Evolutionary conservation across 2,329 filamentous ascomycete species (phyloP).

Genomic region (Claviceps pazoutovae): DNA sequence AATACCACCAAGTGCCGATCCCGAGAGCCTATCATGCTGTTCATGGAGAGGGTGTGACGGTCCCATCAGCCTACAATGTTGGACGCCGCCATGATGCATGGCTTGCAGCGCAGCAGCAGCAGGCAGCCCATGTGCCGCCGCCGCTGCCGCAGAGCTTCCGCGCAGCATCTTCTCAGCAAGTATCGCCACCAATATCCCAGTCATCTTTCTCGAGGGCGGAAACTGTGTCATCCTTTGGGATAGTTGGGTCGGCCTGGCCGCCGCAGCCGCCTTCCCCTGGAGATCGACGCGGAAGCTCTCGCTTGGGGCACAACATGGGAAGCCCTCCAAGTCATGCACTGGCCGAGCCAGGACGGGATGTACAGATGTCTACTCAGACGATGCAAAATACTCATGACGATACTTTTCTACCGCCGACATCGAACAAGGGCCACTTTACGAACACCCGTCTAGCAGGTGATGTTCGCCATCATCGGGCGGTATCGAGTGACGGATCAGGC

Average conservation of each 20-base stretch:
- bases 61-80: conserved; percentile 16
- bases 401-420: neutral
- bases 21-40: conserved; percentile 22
- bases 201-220: neutral
- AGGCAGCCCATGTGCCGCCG: neutral
- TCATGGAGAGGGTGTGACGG: conserved; percentile 21
- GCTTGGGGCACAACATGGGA: neutral
- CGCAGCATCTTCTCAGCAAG: conserved; percentile 3
- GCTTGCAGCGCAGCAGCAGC: conserved; percentile 1
- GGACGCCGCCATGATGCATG: conserved; percentile 4
- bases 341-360: neutral
- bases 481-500: neutral
- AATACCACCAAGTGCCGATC: conserved; percentile 25
- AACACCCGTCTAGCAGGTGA: neutral
- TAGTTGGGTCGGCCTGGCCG: conserved; percentile 1
- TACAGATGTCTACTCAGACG: neutral
- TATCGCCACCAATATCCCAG: conserved; percentile 4
- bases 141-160: neutral
- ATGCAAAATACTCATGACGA: neutral
- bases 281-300: neutral
- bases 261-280: neutral
- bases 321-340: neutral
- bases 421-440: neutral
- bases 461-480: neutral
- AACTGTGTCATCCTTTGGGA: conserved; percentile 3